Evolutionary conservation across 768 basidiomycete genomes (phyloP).

Genomic region (Amanita subjunquillea): DNA sequence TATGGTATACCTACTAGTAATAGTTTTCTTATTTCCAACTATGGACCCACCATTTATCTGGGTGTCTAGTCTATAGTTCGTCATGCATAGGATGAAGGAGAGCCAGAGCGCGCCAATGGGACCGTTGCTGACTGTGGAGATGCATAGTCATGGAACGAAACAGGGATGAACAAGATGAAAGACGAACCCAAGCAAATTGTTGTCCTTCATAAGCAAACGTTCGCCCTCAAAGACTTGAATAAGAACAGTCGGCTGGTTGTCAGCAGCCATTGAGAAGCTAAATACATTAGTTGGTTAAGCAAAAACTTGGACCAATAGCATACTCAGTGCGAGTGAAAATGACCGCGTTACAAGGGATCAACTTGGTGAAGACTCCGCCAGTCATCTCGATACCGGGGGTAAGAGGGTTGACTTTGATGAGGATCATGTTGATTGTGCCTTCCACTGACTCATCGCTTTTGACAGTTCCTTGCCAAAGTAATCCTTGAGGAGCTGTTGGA

Average conservation of each 20-base stretch:
- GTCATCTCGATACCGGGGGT: conserved; percentile 99
- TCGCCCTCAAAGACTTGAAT: conserved; percentile 98
- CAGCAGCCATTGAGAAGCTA: conserved; percentile 74
- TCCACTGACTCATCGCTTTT: conserved; percentile 94
- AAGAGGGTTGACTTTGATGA: conserved; percentile 93
- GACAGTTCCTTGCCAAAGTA: conserved; percentile 98
- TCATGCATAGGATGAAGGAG: too few species aligned
- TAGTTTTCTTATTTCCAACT: too few species aligned
- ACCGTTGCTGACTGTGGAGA: too few species aligned
- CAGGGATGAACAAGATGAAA: too few species aligned
- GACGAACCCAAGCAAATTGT: conserved; percentile 74
- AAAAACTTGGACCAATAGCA: conserved; percentile 2
- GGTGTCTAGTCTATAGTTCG: too few species aligned
- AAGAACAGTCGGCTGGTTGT: conserved; percentile 90
- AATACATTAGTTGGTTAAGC: conserved; percentile 13
- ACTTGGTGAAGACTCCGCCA: conserved; percentile 95
- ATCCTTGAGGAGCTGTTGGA: conserved; percentile 96
- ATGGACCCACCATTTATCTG: too few species aligned
- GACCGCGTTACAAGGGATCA: conserved; percentile 95
- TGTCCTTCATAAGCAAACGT: conserved; percentile 95
- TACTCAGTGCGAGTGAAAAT: conserved; percentile 96
- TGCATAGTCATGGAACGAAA: too few species aligned
- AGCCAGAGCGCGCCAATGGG: too few species aligned
- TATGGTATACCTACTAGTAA: too few species aligned
- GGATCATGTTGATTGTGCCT: conserved; percentile 81